These are phyloP conservation scores for Eimeria maxima DNA, from an alignment of 169 alveolate species.

Conservation along the genomic window DNA sequence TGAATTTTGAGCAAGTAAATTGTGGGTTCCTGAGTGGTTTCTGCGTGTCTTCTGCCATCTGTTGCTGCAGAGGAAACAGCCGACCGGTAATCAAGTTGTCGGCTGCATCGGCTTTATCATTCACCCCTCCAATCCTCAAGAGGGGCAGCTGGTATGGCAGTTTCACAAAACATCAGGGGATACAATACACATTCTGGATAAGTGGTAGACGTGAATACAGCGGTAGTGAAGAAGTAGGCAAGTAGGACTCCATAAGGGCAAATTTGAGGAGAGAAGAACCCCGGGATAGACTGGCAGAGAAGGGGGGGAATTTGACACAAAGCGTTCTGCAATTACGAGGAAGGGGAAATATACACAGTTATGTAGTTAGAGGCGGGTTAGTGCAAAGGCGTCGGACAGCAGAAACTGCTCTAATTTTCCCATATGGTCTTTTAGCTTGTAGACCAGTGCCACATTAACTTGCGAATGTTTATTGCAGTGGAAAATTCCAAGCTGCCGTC, in stretches of 20 bases:
- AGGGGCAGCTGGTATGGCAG: slow-evolving; percentile 63
- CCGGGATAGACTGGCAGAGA: not conserved
- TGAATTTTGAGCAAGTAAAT: not conserved
- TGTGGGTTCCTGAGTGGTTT: not conserved
- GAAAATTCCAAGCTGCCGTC: not conserved
- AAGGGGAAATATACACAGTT: not conserved
- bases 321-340: too few species aligned
- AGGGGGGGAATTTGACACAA: not conserved
- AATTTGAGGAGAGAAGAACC: not conserved
- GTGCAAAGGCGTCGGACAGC: not conserved
- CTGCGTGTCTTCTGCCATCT: not conserved
- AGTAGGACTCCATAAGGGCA: not conserved
- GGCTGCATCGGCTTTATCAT: slow-evolving; percentile 67
- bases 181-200: not conserved
- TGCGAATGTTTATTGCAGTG: not conserved
- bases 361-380: not conserved
- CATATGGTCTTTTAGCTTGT: not conserved
- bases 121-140: slow-evolving; percentile 50
- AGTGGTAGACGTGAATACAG: not conserved
- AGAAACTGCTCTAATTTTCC: not conserved
- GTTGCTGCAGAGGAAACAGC: slow-evolving; percentile 40
- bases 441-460: not conserved
- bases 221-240: not conserved
- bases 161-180: not conserved
- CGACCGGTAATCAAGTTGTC: slow-evolving; percentile 3